These are phyloP conservation scores for Przewalskia tangutica DNA, from an alignment of 257 asterid species.

Conservation along the genomic window DNA sequence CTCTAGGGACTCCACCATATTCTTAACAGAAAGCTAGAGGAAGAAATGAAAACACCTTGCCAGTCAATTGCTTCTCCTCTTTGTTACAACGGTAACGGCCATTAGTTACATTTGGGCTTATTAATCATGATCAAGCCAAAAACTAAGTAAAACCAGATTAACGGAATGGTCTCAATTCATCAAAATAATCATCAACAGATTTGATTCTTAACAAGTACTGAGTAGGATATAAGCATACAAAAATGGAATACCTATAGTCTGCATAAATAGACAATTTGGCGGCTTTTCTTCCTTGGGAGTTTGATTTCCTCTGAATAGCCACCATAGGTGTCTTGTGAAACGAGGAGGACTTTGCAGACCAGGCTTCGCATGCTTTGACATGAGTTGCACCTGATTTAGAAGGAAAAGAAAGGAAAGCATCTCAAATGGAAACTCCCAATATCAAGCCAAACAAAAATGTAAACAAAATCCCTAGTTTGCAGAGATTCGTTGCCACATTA, in stretches of 20 bases:
- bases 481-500: neutral
- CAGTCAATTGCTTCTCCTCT: neutral
- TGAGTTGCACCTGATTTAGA: slow-evolving; percentile 36
- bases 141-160: neutral
- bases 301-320: slow-evolving; percentile 20
- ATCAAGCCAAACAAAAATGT: neutral
- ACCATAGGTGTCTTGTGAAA: slow-evolving; percentile 31
- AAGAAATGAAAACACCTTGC: neutral
- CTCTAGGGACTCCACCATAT: neutral
- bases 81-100: neutral
- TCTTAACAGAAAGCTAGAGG: neutral
- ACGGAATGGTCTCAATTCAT: neutral
- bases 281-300: slow-evolving; percentile 13
- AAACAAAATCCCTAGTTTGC: neutral
- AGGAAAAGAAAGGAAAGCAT: neutral
- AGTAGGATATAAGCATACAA: neutral
- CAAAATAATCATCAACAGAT: neutral
- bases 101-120: neutral
- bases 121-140: neutral
- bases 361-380: slow-evolving; percentile 16
- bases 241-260: slow-evolving; percentile 35
- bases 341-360: slow-evolving; percentile 29
- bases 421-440: neutral
- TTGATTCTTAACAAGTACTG: neutral
- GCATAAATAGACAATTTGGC: slow-evolving; percentile 40